Conservation (phyloP, 108 stramenopile species). For the Skeletonema potamos region DNA sequence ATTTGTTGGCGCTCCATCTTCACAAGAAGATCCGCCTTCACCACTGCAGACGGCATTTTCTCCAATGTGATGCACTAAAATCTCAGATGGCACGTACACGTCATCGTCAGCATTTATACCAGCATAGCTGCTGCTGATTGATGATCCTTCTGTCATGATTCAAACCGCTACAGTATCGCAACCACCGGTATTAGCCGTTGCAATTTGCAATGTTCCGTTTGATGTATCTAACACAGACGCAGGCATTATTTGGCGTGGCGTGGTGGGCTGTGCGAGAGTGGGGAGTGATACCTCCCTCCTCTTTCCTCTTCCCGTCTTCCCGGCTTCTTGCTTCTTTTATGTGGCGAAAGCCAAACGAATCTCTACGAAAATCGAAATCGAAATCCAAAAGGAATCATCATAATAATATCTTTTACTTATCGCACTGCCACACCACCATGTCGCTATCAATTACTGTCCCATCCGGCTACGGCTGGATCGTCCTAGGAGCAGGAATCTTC, state of each 20-base stretch:
- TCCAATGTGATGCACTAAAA: neutral
- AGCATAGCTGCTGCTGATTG: neutral
- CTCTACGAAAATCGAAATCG: no score
- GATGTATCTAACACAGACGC: no score
- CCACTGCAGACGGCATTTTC: neutral
- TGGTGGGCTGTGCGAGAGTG: no score
- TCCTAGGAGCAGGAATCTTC: slow-evolving; percentile 40
- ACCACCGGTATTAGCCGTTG: no score
- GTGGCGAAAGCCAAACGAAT: no score
- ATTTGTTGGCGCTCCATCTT: neutral
- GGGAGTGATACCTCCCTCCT: no score
- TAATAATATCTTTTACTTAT: no score
- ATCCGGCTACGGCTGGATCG: slow-evolving; percentile 21
- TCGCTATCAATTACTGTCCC: slow-evolving; percentile 10
- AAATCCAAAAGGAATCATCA: no score
- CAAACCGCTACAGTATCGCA: neutral
- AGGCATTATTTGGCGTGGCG: no score
- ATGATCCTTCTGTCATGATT: neutral
- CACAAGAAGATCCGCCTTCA: neutral
- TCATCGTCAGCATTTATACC: neutral
- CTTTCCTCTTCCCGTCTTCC: no score
- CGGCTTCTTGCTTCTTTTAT: no score
- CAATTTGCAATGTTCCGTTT: no score
- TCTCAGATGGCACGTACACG: neutral
- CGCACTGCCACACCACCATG: neutral